phyloP scores from a whole-genome alignment of 768 basidiomycete genomes.

The Trametes punicea region DNA sequence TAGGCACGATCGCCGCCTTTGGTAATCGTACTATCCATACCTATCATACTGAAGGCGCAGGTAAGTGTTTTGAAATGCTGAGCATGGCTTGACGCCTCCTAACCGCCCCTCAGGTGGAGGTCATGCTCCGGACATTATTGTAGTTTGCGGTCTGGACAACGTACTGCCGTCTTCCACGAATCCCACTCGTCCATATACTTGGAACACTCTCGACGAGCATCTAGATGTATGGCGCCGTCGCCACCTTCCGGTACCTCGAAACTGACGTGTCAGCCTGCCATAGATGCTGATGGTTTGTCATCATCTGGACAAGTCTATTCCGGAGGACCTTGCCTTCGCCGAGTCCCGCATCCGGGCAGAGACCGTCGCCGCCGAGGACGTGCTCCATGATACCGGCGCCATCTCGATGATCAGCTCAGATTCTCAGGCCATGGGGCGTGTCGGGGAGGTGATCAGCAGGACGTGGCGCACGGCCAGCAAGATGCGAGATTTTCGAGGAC shows the following conservation, averaged over 20 bases:
- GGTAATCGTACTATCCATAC: constrained; percentile 91
- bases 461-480: constrained; percentile 99
- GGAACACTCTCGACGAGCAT: constrained; percentile 95
- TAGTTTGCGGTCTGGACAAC: constrained; percentile 86
- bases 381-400: constrained; percentile 87
- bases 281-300: constrained; percentile 99
- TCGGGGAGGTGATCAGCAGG: constrained; percentile 88
- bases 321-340: constrained; percentile 93
- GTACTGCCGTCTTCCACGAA: constrained; percentile 97
- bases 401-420: constrained; percentile 97
- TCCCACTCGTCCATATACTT: constrained; percentile 88
- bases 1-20: constrained; percentile 88
- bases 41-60: constrained; percentile 96
- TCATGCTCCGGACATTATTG: constrained; percentile 97
- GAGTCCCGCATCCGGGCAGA: constrained; percentile 96
- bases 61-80: constrained; percentile 32
- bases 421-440: constrained; percentile 97
- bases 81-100: neutral
- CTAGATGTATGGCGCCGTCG: constrained; percentile 66
- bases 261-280: neutral
- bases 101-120: constrained; percentile 57
- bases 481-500: constrained; percentile 78
- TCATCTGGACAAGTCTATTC: constrained; percentile 86
- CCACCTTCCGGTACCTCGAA: neutral
- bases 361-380: constrained; percentile 97